Conservation (phyloP, 164 flowering plant species). For the Chimonanthus praecox region DNA sequence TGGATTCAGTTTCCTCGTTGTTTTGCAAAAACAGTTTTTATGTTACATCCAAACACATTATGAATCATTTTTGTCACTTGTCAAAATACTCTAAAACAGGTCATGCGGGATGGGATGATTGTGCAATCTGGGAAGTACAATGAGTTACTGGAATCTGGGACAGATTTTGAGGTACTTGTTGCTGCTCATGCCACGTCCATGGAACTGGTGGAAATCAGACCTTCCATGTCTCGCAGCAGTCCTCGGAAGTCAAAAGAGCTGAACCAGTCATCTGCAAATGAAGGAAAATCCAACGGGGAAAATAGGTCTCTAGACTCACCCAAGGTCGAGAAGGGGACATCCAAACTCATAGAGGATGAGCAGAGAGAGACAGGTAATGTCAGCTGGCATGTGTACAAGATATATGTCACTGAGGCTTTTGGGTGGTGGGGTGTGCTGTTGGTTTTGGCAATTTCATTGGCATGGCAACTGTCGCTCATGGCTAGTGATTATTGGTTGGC, state of each 20-base stretch:
- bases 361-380: conserved; percentile 82
- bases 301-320: conserved; percentile 26
- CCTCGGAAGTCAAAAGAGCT: conserved; percentile 29
- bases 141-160: conserved; percentile 48
- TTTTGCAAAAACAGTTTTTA: too few species aligned
- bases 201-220: conserved; percentile 70
- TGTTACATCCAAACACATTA: too few species aligned
- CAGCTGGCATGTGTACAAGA: conserved; percentile 63
- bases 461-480: conserved; percentile 73
- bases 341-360: conserved; percentile 86
- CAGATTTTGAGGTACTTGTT: conserved; percentile 74
- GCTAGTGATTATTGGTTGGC: conserved; percentile 93
- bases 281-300: conserved; percentile 41
- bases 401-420: conserved; percentile 77
- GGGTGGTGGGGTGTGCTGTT: conserved; percentile 82
- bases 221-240: conserved; percentile 7
- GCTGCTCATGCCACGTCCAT: conserved; percentile 87
- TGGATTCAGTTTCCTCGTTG: too few species aligned
- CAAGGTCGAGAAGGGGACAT: conserved; percentile 32
- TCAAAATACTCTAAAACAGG: conserved; percentile 39
- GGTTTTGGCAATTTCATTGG: conserved; percentile 39
- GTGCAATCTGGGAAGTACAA: conserved; percentile 89
- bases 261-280: conserved; percentile 10
- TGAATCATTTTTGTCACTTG: neutral
- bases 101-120: conserved; percentile 90